Conservation (phyloP, 352 stramenopile species). For the Phytophthora syringae region DNA sequence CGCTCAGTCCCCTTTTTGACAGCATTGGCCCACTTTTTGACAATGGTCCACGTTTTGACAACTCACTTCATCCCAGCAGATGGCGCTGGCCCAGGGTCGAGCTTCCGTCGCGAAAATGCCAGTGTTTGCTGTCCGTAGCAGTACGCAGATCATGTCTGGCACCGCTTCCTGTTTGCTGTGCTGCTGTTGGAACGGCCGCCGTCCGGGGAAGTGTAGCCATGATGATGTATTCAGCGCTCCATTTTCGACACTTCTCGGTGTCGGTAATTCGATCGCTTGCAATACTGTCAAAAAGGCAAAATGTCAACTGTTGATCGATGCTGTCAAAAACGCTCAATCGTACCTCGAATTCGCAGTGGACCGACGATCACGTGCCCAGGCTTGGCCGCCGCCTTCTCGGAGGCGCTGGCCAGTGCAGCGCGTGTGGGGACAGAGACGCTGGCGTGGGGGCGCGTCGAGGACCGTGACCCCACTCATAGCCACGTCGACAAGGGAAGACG, state of each 20-base stretch:
- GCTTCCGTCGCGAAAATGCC: slow-evolving; percentile 54
- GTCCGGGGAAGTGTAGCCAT: slow-evolving; percentile 55
- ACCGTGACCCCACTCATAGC: slow-evolving; percentile 26
- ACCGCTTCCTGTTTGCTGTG: slow-evolving; percentile 34
- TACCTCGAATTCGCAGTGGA: slow-evolving; percentile 66
- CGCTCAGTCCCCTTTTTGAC: no score
- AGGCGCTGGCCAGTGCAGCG: slow-evolving; percentile 54
- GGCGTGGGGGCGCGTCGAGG: slow-evolving; percentile 23
- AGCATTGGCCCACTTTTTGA: no score
- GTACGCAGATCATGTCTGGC: slow-evolving; percentile 54
- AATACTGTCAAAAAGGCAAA: slow-evolving; percentile 37
- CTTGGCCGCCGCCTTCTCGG: slow-evolving; percentile 53
- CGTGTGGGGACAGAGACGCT: slow-evolving; percentile 53
- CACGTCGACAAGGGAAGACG: background rate
- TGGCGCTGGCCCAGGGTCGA: slow-evolving; percentile 38
- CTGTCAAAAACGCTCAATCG: slow-evolving; percentile 3
- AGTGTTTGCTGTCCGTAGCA: slow-evolving; percentile 44
- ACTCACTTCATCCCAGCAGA: slow-evolving; percentile 65
- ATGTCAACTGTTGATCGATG: slow-evolving; percentile 11
- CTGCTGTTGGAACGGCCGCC: slow-evolving; percentile 28
- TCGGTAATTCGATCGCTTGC: slow-evolving; percentile 59
- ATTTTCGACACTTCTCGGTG: slow-evolving; percentile 28
- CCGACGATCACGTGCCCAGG: slow-evolving; percentile 54
- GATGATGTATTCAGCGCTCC: slow-evolving; percentile 36
- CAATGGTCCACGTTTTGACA: background rate